Conservation (phyloP, 805 yeast species). For the Nakazawaea ishiwadae region DNA sequence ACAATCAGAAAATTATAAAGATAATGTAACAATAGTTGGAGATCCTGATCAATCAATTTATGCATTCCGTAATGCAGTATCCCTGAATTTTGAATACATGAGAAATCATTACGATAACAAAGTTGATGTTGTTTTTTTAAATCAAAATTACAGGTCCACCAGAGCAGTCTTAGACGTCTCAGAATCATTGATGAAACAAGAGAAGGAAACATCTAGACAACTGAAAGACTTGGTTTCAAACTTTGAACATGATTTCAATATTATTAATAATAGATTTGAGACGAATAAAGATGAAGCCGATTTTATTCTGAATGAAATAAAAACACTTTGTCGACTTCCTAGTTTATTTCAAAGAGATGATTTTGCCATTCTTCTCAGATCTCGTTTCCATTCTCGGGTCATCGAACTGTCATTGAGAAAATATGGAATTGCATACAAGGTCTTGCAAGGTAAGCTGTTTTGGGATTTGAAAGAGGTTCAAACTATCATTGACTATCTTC, state of each 20-base stretch:
- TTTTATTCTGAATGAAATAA: conserved; percentile 52
- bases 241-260: conserved; percentile 34
- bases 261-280: conserved; percentile 36
- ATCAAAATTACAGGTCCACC: conserved; percentile 80
- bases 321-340: conserved; percentile 40
- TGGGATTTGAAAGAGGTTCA: conserved; percentile 75
- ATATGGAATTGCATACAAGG: conserved; percentile 54
- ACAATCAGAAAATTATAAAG: conserved; percentile 28
- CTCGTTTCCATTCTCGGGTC: conserved; percentile 53
- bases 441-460: conserved; percentile 71
- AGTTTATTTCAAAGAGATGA: conserved; percentile 47
- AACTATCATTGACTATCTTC: conserved; percentile 56
- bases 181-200: conserved; percentile 60
- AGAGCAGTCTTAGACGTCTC: conserved; percentile 59
- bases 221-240: conserved; percentile 45
- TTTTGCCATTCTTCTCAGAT: conserved; percentile 67
- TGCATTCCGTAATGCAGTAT: conserved; percentile 78
- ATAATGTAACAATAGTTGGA: conserved; percentile 83
- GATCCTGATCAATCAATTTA: conserved; percentile 97
- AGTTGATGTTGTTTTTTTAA: conserved; percentile 38
- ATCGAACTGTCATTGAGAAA: conserved; percentile 61
- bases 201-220: conserved; percentile 30
- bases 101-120: conserved; percentile 24
- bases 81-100: conserved; percentile 62
- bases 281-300: conserved; percentile 52